Percentiles rank a stretch among this genome's conserved stretches.
These are phyloP conservation scores for Lasiosphaeria miniovina DNA, from an alignment of 495 filamentous ascomycete species.

Conservation along the genomic window DNA sequence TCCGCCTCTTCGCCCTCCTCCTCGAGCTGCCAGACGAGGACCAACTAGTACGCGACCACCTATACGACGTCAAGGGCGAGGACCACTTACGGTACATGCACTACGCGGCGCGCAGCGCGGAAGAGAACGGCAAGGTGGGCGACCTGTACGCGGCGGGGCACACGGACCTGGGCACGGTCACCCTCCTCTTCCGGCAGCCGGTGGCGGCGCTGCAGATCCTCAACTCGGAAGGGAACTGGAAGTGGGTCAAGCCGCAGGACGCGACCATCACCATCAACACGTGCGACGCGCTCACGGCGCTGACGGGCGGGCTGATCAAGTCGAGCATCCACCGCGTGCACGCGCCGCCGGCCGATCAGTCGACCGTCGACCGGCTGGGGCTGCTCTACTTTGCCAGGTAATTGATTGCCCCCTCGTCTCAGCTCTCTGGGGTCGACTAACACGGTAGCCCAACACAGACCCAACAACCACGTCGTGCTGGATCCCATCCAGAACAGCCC, in stretches of 20 bases:
- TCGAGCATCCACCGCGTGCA: constrained; percentile 51
- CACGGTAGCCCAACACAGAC: background rate
- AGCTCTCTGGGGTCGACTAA: background rate
- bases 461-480: constrained; percentile 1
- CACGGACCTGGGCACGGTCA: constrained; percentile 56
- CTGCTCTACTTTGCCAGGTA: constrained; percentile 43
- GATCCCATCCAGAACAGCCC: constrained; percentile 1
- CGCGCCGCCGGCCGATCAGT: constrained; percentile 49
- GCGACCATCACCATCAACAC: constrained; percentile 54
- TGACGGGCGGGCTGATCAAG: constrained; percentile 51
- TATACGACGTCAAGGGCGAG: constrained; percentile 47
- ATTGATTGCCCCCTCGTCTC: background rate
- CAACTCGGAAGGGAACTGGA: constrained; percentile 45
- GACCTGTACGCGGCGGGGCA: constrained; percentile 40
- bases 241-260: constrained; percentile 48
- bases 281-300: constrained; percentile 46
- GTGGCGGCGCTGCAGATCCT: constrained; percentile 50
- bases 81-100: constrained; percentile 54
- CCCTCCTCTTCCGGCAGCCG: constrained; percentile 52
- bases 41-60: constrained; percentile 46
- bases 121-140: constrained; percentile 49
- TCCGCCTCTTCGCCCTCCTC: constrained; percentile 51
- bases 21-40: constrained; percentile 47
- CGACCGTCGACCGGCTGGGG: constrained; percentile 49
- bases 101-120: constrained; percentile 42